These are phyloP conservation scores for Rhodomyrtus tomentosa DNA, from an alignment of 345 rosid species.

Conservation along the genomic window DNA sequence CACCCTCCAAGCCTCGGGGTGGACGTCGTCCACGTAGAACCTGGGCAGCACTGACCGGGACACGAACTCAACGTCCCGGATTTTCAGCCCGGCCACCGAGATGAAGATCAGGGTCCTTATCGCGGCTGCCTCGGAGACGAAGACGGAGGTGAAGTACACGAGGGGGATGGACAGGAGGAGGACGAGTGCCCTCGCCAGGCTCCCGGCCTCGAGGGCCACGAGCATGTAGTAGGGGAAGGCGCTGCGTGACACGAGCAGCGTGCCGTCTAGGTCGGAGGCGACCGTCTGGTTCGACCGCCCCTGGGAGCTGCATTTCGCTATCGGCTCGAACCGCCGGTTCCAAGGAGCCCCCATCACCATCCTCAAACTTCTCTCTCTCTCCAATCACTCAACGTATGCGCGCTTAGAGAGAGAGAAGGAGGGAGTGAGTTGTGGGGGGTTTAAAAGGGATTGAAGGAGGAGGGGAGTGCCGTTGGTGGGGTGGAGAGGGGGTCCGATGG, in stretches of 20 bases:
- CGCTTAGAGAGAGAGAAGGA: background rate
- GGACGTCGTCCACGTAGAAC: constrained; percentile 86
- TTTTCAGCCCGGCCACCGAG: constrained; percentile 51
- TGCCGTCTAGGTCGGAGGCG: constrained; percentile 76
- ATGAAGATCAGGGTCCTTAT: constrained; percentile 57
- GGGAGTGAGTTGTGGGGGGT: background rate
- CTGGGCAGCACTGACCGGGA: constrained; percentile 67
- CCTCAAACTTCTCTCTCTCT: background rate
- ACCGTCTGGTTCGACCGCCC: constrained; percentile 70
- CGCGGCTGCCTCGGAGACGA: constrained; percentile 61
- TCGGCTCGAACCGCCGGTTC: constrained; percentile 30
- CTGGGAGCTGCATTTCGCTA: constrained; percentile 37
- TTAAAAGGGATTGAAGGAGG: background rate
- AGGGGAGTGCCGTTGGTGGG: background rate
- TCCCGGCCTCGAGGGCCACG: constrained; percentile 85
- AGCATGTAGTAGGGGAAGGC: constrained; percentile 88
- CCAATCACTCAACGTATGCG: background rate
- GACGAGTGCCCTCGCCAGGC: constrained; percentile 48
- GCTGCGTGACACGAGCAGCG: constrained; percentile 62
- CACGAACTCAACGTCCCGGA: constrained; percentile 66
- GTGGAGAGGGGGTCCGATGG: constrained; percentile 24
- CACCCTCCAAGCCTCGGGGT: constrained; percentile 69
- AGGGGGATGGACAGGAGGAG: constrained; percentile 60
- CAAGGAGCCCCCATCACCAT: constrained; percentile 37
- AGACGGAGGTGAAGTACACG: constrained; percentile 47